A percentile compares a stretch with the other conserved stretches of the same genome.
Evolutionary conservation across 371 early-diverging fungal genomes (phyloP).

Genomic region (Phascolomyces articulosus): DNA sequence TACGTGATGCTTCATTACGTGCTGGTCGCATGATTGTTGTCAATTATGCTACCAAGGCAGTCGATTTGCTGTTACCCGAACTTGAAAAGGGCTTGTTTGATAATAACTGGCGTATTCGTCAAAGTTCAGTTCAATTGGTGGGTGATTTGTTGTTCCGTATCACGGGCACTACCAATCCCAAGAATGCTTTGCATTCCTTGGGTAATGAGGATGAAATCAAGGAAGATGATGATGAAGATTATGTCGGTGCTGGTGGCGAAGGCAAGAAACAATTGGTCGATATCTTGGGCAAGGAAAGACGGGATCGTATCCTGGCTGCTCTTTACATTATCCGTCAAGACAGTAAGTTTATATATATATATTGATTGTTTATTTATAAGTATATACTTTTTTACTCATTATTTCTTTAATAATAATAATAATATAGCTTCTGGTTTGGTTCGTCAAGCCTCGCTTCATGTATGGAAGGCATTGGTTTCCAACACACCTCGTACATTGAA

Average conservation of each 20-base stretch:
- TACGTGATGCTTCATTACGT: constrained; percentile 91
- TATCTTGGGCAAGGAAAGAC: constrained; percentile 87
- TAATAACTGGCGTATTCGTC: constrained; percentile 95
- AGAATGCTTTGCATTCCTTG: constrained; percentile 35
- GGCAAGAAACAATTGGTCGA: constrained; percentile 75
- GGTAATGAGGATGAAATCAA: constrained; percentile 44
- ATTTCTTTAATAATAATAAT: not conserved
- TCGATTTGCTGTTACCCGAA: constrained; percentile 91
- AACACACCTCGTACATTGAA: constrained; percentile 97
- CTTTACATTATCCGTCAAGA: constrained; percentile 92
- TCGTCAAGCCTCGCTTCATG: constrained; percentile 85
- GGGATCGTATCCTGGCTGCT: constrained; percentile 87
- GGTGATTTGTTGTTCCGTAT: constrained; percentile 94
- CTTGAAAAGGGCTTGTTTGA: constrained; percentile 90
- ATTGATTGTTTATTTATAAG: not conserved
- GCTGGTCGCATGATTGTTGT: constrained; percentile 93
- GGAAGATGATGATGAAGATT: constrained; percentile 62
- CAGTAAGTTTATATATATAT: constrained; percentile 35
- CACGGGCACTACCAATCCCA: constrained; percentile 80
- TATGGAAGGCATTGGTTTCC: constrained; percentile 94
- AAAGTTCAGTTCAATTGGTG: constrained; percentile 91
- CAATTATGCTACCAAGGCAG: constrained; percentile 86
- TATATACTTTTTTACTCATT: not conserved
- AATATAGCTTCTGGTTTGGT: constrained; percentile 72
- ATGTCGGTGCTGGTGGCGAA: constrained; percentile 61